Evolutionary conservation across 106 monocot genomes (phyloP), one percentile per base, ranked within the genome.

Genomic region (Acanthochlamys bracteata): DNA sequence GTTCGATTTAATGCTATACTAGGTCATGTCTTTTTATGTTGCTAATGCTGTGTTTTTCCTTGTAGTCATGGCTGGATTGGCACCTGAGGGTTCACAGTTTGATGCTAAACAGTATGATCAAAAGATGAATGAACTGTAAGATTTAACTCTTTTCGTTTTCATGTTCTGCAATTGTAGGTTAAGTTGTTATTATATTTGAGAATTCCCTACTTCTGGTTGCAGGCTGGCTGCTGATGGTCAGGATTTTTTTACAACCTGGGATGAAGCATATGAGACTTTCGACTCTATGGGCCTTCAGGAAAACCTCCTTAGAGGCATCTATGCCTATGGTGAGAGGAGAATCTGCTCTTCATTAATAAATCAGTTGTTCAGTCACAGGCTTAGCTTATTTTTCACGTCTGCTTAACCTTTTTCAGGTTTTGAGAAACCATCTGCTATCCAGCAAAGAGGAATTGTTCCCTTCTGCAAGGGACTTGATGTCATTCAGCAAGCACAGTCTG

Each of bases 51-150:
- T 1, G 33, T 33, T 33, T 33, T 9, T 51, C n/a, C 43, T 64
- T 66, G 46, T 53, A 77, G 81, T 64, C 58, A 82, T 78, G 82
- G 82, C 77, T 12, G 77, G 77, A 56, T 9, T 71, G 39, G 68
- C 84, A 71, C 76, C 84, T 47, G 80, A 85, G 60, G 77, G 80
- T 40, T 77, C 76, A 24, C 84, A 85, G 59, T 85, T 80, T 55
- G 84, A 85, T 68, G 80, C 65, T 19, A 25, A 39, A 20, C 76
- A 85, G 24, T 85, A 74, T 69, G 84, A 84, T 62, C n/a, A 69
- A 4, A 84, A 80, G 66, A 74, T 84, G 79, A 76, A 58, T 53
- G 84, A 84, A 41, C 41, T 84, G 73, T 80, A 77, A 14, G 12
- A 14, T 1, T 14, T 59, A 17, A 26, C 27, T 24, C 60, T 41